These are phyloP conservation scores for Striga hermonthica DNA, from an alignment of 305 asterid species.

Conservation along the genomic window DNA sequence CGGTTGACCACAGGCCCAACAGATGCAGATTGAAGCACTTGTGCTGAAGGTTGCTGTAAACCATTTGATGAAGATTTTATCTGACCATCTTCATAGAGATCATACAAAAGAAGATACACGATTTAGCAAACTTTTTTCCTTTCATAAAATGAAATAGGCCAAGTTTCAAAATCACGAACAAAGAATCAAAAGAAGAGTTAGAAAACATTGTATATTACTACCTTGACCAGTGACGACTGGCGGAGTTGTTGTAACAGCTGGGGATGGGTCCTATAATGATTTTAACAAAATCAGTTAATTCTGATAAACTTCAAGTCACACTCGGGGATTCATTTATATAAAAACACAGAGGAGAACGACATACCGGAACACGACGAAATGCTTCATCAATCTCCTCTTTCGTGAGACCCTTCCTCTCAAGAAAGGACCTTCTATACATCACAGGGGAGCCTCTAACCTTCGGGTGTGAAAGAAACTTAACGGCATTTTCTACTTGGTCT, in stretches of 20 bases:
- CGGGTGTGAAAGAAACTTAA: slow-evolving; percentile 97
- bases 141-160: slow-evolving; percentile 19
- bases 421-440: slow-evolving; percentile 90
- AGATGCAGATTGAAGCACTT: slow-evolving; percentile 48
- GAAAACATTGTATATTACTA: slow-evolving; percentile 29
- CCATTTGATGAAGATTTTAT: slow-evolving; percentile 46
- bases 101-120: slow-evolving; percentile 27
- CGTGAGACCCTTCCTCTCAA: slow-evolving; percentile 95
- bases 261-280: slow-evolving; percentile 65
- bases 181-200: slow-evolving; percentile 5
- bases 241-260: slow-evolving; percentile 55
- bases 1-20: slow-evolving; percentile 39
- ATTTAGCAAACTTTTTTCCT: slow-evolving; percentile 1
- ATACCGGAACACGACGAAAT: slow-evolving; percentile 89
- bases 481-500: slow-evolving; percentile 91
- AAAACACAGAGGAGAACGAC: slow-evolving; percentile 30
- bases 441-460: slow-evolving; percentile 95
- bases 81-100: slow-evolving; percentile 51
- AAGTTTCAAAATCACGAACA: slow-evolving; percentile 1
- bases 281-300: slow-evolving; percentile 28
- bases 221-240: slow-evolving; percentile 59
- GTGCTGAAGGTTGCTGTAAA: slow-evolving; percentile 53
- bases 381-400: slow-evolving; percentile 99
- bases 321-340: not conserved
- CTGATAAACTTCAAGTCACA: slow-evolving; percentile 5